Evolutionary conservation across 305 asterid species (phyloP).

Genomic region (Rubia peregrina): DNA sequence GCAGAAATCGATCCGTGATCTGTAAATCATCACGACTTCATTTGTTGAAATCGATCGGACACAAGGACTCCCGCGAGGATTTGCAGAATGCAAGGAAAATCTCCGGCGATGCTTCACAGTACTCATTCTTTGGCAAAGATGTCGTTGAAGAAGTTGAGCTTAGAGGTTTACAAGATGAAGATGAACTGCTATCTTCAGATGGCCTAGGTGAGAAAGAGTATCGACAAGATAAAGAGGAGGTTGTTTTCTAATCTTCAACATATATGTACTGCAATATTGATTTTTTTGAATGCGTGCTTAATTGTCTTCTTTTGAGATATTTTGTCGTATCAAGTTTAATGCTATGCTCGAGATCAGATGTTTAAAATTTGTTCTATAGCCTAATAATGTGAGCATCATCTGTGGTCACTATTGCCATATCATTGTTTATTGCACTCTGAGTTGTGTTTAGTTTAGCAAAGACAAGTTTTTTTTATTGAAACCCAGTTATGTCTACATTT

Average conservation of each 20-base stretch:
- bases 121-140: conserved; percentile 79
- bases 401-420: background rate
- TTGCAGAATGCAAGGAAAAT: too few relatives aligned
- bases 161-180: conserved; percentile 89
- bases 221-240: conserved; percentile 69
- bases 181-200: conserved; percentile 43
- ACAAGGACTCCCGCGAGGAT: too few relatives aligned
- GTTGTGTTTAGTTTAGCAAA: background rate
- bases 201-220: conserved; percentile 54
- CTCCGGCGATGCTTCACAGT: conserved; percentile 65
- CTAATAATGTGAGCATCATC: background rate
- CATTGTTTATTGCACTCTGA: background rate
- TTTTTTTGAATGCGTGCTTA: background rate
- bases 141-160: conserved; percentile 79
- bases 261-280: background rate
- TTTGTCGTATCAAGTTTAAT: background rate
- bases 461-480: background rate
- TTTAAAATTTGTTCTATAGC: background rate
- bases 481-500: background rate
- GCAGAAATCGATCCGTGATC: too few relatives aligned
- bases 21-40: too few relatives aligned
- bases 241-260: conserved; percentile 22
- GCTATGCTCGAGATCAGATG: background rate
- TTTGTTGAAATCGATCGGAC: too few relatives aligned
- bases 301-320: background rate